Percentiles rank a stretch among this genome's conserved stretches.
Conservation (phyloP, 176 grass and related monocot species). For the Thalia dealbata region DNA sequence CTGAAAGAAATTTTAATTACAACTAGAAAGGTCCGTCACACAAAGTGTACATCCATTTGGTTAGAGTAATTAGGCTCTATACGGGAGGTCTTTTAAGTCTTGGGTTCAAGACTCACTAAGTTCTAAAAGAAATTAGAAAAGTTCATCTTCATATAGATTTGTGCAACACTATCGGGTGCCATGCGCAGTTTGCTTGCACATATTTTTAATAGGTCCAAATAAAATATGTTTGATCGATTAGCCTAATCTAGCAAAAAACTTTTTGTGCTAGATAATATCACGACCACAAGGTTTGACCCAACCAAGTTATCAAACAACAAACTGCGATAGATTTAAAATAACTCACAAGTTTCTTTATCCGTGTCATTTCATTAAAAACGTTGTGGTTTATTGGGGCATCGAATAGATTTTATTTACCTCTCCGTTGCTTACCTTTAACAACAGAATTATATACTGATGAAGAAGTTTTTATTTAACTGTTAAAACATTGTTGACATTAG, state of each 20-base stretch:
- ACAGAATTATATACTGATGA: too few relatives aligned
- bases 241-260: neutral
- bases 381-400: neutral
- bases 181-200: neutral
- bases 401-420: too few relatives aligned
- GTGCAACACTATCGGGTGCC: neutral
- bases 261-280: neutral
- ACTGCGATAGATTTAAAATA: neutral
- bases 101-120: too few relatives aligned
- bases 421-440: too few relatives aligned
- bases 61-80: too few relatives aligned
- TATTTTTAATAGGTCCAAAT: neutral
- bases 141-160: neutral
- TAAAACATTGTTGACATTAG: too few relatives aligned
- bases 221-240: neutral
- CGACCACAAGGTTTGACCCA: neutral
- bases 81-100: too few relatives aligned
- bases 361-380: neutral
- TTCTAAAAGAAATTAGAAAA: too few relatives aligned
- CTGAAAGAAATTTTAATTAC: neutral
- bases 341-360: neutral
- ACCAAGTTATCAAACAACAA: neutral
- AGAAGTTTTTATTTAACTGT: too few relatives aligned
- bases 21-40: too few relatives aligned
- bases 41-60: too few relatives aligned